Conservation (phyloP, 345 rosid genomes). For the Physaria fendleri region DNA sequence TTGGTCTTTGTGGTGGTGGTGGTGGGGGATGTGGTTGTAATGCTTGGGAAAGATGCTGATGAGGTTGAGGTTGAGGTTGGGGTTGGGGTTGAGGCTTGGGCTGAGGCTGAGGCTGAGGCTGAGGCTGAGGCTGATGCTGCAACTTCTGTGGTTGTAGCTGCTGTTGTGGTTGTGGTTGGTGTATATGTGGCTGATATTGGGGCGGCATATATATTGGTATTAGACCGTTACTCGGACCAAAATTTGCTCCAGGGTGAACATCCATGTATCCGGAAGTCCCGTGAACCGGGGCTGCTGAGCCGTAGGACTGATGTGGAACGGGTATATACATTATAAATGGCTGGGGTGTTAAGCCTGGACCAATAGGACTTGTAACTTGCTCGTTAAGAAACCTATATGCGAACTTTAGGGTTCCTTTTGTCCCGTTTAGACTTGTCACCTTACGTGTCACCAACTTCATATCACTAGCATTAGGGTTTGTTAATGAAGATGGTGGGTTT, state of each 20-base stretch:
- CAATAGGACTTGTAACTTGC: not conserved
- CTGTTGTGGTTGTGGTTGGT: too few relatives aligned
- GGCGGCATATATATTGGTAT: constrained; percentile 17
- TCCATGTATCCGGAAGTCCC: not conserved
- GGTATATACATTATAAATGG: constrained; percentile 18
- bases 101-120: too few relatives aligned
- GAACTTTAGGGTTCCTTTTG: constrained; percentile 52
- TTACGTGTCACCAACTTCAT: constrained; percentile 44
- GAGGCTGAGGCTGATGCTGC: too few relatives aligned
- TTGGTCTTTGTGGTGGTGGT: too few relatives aligned
- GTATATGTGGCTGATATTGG: constrained; percentile 10
- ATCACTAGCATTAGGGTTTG: constrained; percentile 11
- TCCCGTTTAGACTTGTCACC: constrained; percentile 56
- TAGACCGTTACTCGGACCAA: constrained; percentile 2
- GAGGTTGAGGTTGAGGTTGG: too few relatives aligned
- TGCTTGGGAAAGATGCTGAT: too few relatives aligned
- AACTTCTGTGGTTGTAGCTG: too few relatives aligned
- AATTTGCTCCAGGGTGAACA: not conserved
- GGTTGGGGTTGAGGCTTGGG: too few relatives aligned
- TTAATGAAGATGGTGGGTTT: constrained; percentile 3
- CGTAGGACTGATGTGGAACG: not conserved
- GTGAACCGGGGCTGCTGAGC: not conserved
- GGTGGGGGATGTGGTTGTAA: too few relatives aligned
- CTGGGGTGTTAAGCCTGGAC: not conserved
- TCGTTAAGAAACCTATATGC: constrained; percentile 44